Evolutionary conservation across 768 basidiomycete species (phyloP).

Genomic region (Leucosporidium creatinivorum): DNA sequence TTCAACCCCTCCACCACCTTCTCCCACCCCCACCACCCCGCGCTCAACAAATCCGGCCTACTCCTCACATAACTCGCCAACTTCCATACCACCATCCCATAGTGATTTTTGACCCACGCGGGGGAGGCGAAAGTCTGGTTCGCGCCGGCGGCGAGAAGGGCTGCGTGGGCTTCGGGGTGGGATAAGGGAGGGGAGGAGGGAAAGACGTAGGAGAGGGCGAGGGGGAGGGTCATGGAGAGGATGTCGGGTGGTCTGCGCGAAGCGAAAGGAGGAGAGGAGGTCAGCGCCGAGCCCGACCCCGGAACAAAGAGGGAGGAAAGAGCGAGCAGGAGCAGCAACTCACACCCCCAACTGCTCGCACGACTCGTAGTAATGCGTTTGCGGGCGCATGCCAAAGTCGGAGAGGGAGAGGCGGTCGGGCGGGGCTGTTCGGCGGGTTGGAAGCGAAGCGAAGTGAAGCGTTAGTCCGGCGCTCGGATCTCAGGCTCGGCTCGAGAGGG

Average conservation of each 20-base stretch:
- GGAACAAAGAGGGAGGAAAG: too few species aligned
- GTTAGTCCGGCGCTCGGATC: neutral
- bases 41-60: constrained; percentile 55
- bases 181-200: too few species aligned
- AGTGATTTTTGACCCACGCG: constrained; percentile 88
- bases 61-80: constrained; percentile 72
- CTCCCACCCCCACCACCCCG: constrained; percentile 74
- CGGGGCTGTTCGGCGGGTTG: too few species aligned
- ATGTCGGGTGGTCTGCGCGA: constrained; percentile 29
- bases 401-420: constrained; percentile 1
- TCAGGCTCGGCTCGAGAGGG: too few species aligned
- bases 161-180: constrained; percentile 36
- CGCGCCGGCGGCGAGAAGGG: constrained; percentile 36
- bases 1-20: constrained; percentile 74
- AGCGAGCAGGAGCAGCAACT: neutral
- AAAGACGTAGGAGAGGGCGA: too few species aligned
- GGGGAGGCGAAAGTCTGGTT: constrained; percentile 51
- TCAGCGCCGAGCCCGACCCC: neutral
- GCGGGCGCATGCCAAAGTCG: constrained; percentile 23
- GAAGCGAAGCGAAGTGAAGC: neutral
- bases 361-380: constrained; percentile 25
- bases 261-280: neutral
- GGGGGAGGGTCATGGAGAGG: constrained; percentile 25
- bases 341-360: constrained; percentile 17
- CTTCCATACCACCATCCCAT: constrained; percentile 88